Evolutionary conservation across 257 asterid species (phyloP), one percentile per base, ranked within the genome.

Genomic region (Buddleja alternifolia): DNA sequence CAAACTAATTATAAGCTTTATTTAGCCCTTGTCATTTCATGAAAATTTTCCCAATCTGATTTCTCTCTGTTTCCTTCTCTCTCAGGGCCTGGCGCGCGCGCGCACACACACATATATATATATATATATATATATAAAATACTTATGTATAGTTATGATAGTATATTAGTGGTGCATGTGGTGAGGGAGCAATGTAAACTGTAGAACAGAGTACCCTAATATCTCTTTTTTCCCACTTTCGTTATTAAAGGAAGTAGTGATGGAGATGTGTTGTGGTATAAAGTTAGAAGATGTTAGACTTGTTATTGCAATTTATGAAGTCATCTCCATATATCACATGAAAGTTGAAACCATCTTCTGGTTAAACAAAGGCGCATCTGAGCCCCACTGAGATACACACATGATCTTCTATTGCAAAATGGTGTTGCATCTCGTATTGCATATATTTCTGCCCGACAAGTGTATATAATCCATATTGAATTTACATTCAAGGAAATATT

Each of bases 21-120:
- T 72, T 59, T 36, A 70, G 73, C 77, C 79, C 81, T 79, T 74
- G 86, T 82, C 90, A 82, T 76, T 67, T 84, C 87, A 66, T n/a
- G n/a, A n/a, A n/a, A 44, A 24, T 59, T 24, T 69, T 34, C 23
- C 53, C 20, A 15, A 44, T 57, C 46, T 61, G 24, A 59, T 41
- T 59, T 74, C 72, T 51, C 67, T 71, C 73, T 66, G 21, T 58
- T 60, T 25, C 59, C 36, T 73, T 71, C 76, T 53, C 78, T 63
- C 77, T 29, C 69, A 15, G 42, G n/a, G n/a, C n/a, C n/a, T n/a
- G n/a, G n/a, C n/a, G n/a, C n/a, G n/a, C n/a, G n/a, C n/a, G n/a
- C n/a, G 29, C 10, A 14, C 42, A 53, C 17, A 53, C 15, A 55
- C 0, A 23, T 24, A 51, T 39, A 17, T 40, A 16, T 41, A 10